Conservation (phyloP, 1,139 yeast genomes). For the Yamadazyma atmosphaerica region DNA sequence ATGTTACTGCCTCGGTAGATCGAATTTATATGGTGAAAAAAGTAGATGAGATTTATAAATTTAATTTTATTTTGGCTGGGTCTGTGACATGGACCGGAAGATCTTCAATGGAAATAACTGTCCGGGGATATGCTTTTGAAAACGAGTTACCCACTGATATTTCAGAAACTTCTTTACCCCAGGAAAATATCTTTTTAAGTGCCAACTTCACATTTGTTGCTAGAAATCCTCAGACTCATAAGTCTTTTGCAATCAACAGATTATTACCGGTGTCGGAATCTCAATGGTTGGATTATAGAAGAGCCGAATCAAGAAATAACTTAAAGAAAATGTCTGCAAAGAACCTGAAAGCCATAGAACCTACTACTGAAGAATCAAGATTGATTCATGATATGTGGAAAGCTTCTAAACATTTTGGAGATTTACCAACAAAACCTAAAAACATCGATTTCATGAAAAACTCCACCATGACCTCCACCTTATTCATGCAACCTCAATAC, state of each 20-base stretch:
- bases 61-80: slow-evolving; percentile 82
- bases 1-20: slow-evolving; percentile 93
- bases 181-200: slow-evolving; percentile 59
- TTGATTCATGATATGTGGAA: slow-evolving; percentile 79
- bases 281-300: slow-evolving; percentile 80
- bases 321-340: slow-evolving; percentile 78
- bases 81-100: slow-evolving; percentile 92
- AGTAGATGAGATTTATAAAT: slow-evolving; percentile 73
- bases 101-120: slow-evolving; percentile 93
- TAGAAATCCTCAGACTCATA: slow-evolving; percentile 85
- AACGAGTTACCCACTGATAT: slow-evolving; percentile 41
- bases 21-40: slow-evolving; percentile 85
- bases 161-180: slow-evolving; percentile 49
- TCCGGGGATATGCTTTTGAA: slow-evolving; percentile 78
- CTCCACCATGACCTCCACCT: slow-evolving; percentile 68
- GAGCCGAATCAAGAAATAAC: slow-evolving; percentile 88
- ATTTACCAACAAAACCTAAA: slow-evolving; percentile 30
- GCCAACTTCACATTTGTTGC: slow-evolving; percentile 97
- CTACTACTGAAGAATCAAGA: slow-evolving; percentile 67
- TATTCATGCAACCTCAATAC: slow-evolving; percentile 94
- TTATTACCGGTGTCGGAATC: slow-evolving; percentile 69
- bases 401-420: slow-evolving; percentile 48
- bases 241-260: slow-evolving; percentile 80
- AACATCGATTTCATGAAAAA: slow-evolving; percentile 65
- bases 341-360: slow-evolving; percentile 61